phyloP scores from a whole-genome alignment of 2,329 filamentous ascomycete genomes.

The Paraphaeosphaeria sporulosa region DNA sequence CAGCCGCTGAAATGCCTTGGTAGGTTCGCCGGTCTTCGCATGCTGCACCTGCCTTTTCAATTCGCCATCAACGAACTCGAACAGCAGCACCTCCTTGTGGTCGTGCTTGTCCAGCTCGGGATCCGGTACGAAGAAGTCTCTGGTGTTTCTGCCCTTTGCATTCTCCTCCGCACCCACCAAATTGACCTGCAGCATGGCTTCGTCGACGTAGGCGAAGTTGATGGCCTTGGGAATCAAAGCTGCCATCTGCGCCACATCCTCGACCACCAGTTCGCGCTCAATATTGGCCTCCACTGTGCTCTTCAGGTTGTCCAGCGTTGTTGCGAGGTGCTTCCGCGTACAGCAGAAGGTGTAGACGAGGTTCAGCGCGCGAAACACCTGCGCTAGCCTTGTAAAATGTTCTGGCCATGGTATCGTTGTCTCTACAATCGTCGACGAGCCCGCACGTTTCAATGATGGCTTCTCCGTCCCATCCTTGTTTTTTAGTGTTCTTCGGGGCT shows the following conservation, averaged over 20 bases:
- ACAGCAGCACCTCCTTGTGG: constrained; percentile 77
- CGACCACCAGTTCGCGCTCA: constrained; percentile 71
- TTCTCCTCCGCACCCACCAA: constrained; percentile 73
- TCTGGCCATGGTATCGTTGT: constrained; percentile 74
- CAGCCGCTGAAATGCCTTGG: constrained; percentile 71
- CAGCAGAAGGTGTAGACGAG: constrained; percentile 95
- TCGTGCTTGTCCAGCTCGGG: constrained; percentile 50
- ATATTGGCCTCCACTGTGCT: constrained; percentile 84
- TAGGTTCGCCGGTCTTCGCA: constrained; percentile 76
- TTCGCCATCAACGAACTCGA: constrained; percentile 93
- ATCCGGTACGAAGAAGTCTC: constrained; percentile 51
- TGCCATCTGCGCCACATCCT: constrained; percentile 84
- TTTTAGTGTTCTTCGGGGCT: constrained; percentile 57
- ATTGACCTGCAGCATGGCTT: constrained; percentile 81
- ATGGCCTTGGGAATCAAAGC: constrained; percentile 79
- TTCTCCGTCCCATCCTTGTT: constrained; percentile 37
- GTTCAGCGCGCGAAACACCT: constrained; percentile 85
- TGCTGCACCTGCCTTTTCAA: constrained; percentile 79
- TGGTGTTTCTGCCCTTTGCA: constrained; percentile 65
- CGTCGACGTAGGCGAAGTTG: constrained; percentile 86
- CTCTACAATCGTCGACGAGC: constrained; percentile 61
- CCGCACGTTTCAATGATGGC: constrained; percentile 51
- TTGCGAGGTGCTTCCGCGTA: constrained; percentile 88
- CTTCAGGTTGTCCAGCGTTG: constrained; percentile 89
- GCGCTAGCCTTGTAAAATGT: constrained; percentile 74